Evolutionary conservation across 148 eudicot species (phyloP).

Genomic region (Chenopodium album): DNA sequence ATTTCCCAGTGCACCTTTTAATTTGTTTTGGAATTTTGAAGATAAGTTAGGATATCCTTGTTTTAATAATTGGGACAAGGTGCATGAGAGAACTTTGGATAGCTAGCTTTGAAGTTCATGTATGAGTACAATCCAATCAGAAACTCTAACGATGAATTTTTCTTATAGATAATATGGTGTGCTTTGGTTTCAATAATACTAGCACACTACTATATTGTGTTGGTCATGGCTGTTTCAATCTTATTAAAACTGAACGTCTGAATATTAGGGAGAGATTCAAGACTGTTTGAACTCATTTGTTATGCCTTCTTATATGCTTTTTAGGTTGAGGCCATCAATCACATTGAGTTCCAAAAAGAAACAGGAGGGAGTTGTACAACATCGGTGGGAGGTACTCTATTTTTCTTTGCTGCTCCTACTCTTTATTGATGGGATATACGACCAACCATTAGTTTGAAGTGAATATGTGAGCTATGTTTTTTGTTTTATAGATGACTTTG

Average conservation of each 20-base stretch:
- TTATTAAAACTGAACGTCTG: neutral
- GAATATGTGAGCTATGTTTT: neutral
- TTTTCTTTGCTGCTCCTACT: neutral
- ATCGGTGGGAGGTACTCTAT: constrained; percentile 66
- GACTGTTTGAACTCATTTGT: constrained; percentile 8
- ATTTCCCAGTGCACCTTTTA: no score
- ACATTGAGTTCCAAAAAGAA: constrained; percentile 58
- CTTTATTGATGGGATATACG: neutral
- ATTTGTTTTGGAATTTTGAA: no score
- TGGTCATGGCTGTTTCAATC: neutral
- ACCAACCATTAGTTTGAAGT: constrained; percentile 1
- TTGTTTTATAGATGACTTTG: neutral
- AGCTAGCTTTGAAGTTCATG: neutral
- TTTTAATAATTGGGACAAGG: neutral
- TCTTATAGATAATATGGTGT: neutral
- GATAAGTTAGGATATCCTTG: neutral
- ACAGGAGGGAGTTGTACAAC: constrained; percentile 57
- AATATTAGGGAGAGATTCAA: neutral
- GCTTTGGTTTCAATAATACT: neutral
- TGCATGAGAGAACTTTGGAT: neutral
- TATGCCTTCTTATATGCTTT: constrained; percentile 15
- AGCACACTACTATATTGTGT: neutral
- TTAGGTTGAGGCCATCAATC: constrained; percentile 70
- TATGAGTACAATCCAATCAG: neutral
- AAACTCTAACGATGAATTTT: neutral